These are phyloP conservation scores for Tricholoma terreum DNA, from an alignment of 768 basidiomycete species.

Conservation along the genomic window DNA sequence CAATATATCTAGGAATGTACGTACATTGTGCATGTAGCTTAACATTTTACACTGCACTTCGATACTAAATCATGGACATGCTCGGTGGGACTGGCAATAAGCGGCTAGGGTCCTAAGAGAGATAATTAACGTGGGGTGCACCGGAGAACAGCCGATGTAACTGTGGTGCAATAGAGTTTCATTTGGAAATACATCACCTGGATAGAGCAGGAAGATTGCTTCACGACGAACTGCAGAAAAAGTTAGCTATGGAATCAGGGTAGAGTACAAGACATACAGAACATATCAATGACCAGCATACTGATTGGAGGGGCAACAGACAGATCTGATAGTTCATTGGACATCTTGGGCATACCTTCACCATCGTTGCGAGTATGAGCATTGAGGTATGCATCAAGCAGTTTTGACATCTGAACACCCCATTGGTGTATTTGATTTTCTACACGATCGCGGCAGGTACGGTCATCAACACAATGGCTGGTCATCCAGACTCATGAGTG, in stretches of 20 bases:
- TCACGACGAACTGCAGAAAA: neutral
- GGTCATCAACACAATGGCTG: too few species aligned
- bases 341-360: neutral
- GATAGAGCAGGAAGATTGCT: neutral
- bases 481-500: neutral
- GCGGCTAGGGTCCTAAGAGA: neutral
- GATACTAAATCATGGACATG: conserved; percentile 9
- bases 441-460: conserved; percentile 4
- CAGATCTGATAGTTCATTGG: neutral
- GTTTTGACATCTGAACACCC: too few species aligned
- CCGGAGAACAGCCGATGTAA: conserved; percentile 6
- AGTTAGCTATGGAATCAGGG: neutral
- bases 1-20: neutral
- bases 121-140: conserved; percentile 5
- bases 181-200: conserved; percentile 6
- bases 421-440: conserved; percentile 7
- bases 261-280: neutral
- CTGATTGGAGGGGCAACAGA: neutral
- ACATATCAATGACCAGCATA: neutral
- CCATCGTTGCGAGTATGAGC: conserved; percentile 1
- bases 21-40: conserved; percentile 12
- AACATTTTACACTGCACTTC: conserved; percentile 7
- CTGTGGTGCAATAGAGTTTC: conserved; percentile 7
- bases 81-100: conserved; percentile 7
- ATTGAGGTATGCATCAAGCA: too few species aligned